Base-by-base conservation (phyloP, 1,284 basidiomycete species). In the Puccinia triticina region DNA sequence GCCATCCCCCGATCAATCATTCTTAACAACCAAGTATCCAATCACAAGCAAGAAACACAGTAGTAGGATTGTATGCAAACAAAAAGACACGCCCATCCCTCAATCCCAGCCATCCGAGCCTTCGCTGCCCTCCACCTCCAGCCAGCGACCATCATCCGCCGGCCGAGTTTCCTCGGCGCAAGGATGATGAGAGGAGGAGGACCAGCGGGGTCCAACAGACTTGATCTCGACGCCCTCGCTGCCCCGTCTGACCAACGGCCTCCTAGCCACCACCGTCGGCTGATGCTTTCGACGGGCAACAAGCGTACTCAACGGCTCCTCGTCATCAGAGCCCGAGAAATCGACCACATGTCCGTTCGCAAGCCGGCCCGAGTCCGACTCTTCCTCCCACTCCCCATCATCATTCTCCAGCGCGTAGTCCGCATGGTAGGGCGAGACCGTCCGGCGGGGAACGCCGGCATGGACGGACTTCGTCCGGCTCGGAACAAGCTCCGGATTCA, bases 191-290 rank as follows among this genome's bases (percentile, higher is more conserved):
- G 40, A 43, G 16, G 67, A 34, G 29, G 50, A 43, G 14, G 29
- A 26, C 78, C 78, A 81, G 11, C 34, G 12, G 34, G 78, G 78
- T 1, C 87, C 57, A 50, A 50, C 61, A 18, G 64, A 37, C 88
- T 84, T 89, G 73, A 93, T 90, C 85, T 94, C 93, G 85, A 91
- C 92, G 4, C 93, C 93, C 88, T 94, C 93, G 23, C 92, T 93
- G 23, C 93, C 93, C 57, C 90, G 88, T 77, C 93, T 88, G 57
- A 93, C 88, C 23, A 50, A 26, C 1, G 61, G 46, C n/a, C 69
- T 73, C 11, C 67, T 48, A 7, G 5, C 34, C 16, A 40, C 37
- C 14, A n/a, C 18, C 37, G 32, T 0, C 57, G 34, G 18, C 4
- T 59, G 26, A 29, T 40, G 16, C 32, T 37, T 37, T 23, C 59